Evolutionary conservation across 192 early-diverging fungal genomes (phyloP), one percentile per base, ranked within the genome.

Genomic region (Entomortierella beljakovae): DNA sequence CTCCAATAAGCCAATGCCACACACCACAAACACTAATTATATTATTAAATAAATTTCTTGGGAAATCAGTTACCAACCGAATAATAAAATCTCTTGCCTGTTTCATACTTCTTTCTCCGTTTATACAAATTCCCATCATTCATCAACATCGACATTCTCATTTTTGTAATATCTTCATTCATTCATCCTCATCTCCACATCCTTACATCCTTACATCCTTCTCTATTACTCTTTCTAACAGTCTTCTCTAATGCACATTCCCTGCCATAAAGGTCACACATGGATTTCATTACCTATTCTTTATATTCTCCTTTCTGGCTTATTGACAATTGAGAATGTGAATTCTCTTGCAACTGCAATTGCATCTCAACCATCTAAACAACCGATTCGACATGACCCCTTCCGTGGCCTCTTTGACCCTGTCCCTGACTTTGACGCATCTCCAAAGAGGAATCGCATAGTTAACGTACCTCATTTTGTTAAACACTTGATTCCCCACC

Each of bases 391-490:
- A 51, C 59, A 70, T 25, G 68, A 70, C 68, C 57, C 59, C 18
- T 61, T 70, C 68, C 51, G 61, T 35, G 59, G 58, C 9, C 48
- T 70, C 29, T 61, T 70, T 42, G 46, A 52, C 4, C 48, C 59
- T 29, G 49, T 8, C n/a, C 58, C 15, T 18, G 28, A 20, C 50
- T 43, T 20, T n/a, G n/a, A 18, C 51, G n/a, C 23, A 15, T n/a
- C 57, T 15, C 42, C 31, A 38, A 40, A 52, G 29, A 58, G 56
- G 26, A 42, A 22, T 22, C 32, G 53, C 40, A 62, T 56, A 16
- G 66, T 69, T 46, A 58, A 68, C 8, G 55, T 77, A 2, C 73
- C 73, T 15, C 63, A 62, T 55, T 77, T 77, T 68, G 66, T 77
- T 1, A 25, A 63, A 20, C 73, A 77, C 54, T 43, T 77, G 60